phyloP scores from a whole-genome alignment of 768 basidiomycete species.

The Phylloporus rhodoxanthus region DNA sequence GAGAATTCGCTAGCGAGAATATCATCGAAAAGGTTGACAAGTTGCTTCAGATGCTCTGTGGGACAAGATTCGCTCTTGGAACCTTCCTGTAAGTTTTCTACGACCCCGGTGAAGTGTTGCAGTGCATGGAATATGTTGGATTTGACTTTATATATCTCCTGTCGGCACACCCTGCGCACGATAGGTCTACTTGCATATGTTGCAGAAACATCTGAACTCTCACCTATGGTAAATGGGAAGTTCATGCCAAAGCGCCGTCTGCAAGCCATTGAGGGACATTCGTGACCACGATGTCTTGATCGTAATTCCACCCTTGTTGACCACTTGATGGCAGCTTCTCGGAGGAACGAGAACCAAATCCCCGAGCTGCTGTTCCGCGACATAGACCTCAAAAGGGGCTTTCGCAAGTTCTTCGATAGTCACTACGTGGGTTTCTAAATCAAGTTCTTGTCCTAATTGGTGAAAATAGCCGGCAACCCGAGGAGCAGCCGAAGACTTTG shows the following conservation, averaged over 20 bases:
- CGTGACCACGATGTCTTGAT: slow-evolving; percentile 84
- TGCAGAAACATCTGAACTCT: slow-evolving; percentile 1
- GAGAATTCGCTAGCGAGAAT: slow-evolving; percentile 42
- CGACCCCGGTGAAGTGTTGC: slow-evolving; percentile 26
- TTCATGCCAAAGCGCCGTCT: slow-evolving; percentile 60
- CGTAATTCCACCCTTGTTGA: slow-evolving; percentile 75
- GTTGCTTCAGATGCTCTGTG: slow-evolving; percentile 25
- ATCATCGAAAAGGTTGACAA: slow-evolving; percentile 45
- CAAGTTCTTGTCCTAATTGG: slow-evolving; percentile 41
- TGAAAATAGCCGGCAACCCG: slow-evolving; percentile 55
- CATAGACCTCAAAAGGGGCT: slow-evolving; percentile 65
- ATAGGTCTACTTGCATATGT: neutral
- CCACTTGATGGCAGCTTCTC: slow-evolving; percentile 76
- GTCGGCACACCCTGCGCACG: slow-evolving; percentile 62
- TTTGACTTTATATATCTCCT: slow-evolving; percentile 73
- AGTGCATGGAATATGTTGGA: slow-evolving; percentile 55
- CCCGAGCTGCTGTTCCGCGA: slow-evolving; percentile 67
- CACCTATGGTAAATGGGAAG: slow-evolving; percentile 78
- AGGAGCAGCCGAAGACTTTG: slow-evolving; percentile 51
- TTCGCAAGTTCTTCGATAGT: slow-evolving; percentile 56
- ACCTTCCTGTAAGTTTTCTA: slow-evolving; percentile 6
- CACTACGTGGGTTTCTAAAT: slow-evolving; percentile 66
- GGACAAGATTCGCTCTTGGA: neutral
- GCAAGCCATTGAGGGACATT: slow-evolving; percentile 64
- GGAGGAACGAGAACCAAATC: slow-evolving; percentile 80